Base-by-base conservation (phyloP, 768 basidiomycete genomes). In the Leucosporidium creatinivorum region DNA sequence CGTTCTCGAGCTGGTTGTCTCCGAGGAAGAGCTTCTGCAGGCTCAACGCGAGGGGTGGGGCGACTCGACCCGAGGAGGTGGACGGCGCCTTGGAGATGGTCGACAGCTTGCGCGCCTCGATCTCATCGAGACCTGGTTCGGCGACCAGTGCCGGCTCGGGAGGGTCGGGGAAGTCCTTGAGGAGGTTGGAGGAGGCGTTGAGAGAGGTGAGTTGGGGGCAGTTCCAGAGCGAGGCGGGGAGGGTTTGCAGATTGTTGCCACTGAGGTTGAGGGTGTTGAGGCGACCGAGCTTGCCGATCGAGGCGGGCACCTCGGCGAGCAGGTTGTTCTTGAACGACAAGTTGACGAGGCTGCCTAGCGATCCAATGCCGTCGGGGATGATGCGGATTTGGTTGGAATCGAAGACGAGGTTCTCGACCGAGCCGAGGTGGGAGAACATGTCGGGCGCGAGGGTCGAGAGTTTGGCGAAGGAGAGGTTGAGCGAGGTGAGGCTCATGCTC, bases 301-400 rank as follows among this genome's bases (percentile, higher is more conserved):
- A 85, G 17, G 81, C 77, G 0, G 96, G 96, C 0, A 98, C 82
- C 21, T 82, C 78, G 63, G 85, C 84, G 25, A 99, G 83, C 71
- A 87, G 84, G 79, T 98, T 98, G 78, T 97, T 90, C n/a, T 90
- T 89, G 75, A 90, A 91, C 17, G 88, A 89, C 10, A 99, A 83
- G 0, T 80, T 81, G 73, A 86, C 82, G 44, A 99, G 84, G 66
- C 83, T 83, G 30, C 78, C 79, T 51, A 98, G 84, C 26, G 86
- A 83, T 56, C 88, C 89, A 13, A 98, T 79, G 31, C 85, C 84
- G n/a, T 92, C 86, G 0, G 94, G 93, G 26, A 98, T 84, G 13
- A 84, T 80, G 8, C 86, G 87, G 75, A 98, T 87, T 47, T 87
- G 83, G 78, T 98, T 98, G 80, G 91, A 86, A 76, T 93, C 87